Percentiles rank a stretch among this genome's conserved stretches.
phyloP scores from a whole-genome alignment of 1,284 basidiomycete genomes.

The Fomitopsis schrenkii region DNA sequence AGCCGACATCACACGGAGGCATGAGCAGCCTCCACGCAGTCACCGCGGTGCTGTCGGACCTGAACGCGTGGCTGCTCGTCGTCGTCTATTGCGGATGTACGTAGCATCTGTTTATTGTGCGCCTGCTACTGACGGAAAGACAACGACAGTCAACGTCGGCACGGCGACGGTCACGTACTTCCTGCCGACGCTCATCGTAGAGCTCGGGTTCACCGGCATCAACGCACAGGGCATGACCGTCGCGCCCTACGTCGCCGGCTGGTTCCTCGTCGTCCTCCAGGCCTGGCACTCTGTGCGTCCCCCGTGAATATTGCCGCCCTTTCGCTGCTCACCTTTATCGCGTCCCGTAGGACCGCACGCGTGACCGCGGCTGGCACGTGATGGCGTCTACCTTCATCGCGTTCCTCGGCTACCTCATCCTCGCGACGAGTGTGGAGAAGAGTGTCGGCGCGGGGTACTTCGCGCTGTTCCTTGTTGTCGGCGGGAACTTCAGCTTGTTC shows the following conservation, averaged over 20 bases:
- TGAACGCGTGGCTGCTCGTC: constrained; percentile 49
- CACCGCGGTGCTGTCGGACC: constrained; percentile 43
- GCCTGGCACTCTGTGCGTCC: constrained; percentile 35
- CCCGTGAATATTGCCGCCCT: too few relatives aligned
- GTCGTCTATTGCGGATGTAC: constrained; percentile 48
- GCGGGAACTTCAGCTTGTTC: constrained; percentile 50
- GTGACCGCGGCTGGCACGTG: constrained; percentile 51
- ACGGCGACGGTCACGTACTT: constrained; percentile 54
- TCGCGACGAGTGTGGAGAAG: constrained; percentile 45
- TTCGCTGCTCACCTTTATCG: background rate
- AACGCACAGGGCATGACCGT: constrained; percentile 53
- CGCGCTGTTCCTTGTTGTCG: constrained; percentile 51
- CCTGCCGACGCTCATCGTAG: constrained; percentile 51
- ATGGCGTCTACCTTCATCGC: constrained; percentile 42
- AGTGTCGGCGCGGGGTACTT: constrained; percentile 52
- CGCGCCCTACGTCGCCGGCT: constrained; percentile 50
- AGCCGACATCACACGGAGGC: constrained; percentile 51
- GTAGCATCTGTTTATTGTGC: constrained; percentile 13
- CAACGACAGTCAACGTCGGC: constrained; percentile 45
- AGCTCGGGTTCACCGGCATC: constrained; percentile 49
- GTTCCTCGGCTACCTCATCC: constrained; percentile 46
- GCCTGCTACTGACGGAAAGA: background rate
- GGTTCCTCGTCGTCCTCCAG: constrained; percentile 49
- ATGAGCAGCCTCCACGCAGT: constrained; percentile 53
- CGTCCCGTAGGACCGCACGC: constrained; percentile 39